Percentiles rank a stretch among this genome's conserved stretches.
These are phyloP conservation scores for Purshia tridentata DNA, from an alignment of 306 rosid genomes.

Conservation along the genomic window DNA sequence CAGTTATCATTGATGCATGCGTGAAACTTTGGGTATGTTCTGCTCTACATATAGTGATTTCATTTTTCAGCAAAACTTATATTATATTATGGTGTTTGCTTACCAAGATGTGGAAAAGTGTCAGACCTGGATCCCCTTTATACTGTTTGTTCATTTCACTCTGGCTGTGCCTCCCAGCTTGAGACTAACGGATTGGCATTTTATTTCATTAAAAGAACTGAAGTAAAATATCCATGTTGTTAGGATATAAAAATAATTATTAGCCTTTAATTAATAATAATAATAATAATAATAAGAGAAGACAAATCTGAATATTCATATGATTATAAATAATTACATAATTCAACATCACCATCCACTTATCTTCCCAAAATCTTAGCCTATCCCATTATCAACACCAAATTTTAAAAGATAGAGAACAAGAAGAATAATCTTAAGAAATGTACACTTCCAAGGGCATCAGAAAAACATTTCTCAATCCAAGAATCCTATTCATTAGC, in stretches of 20 bases:
- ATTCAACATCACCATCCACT: too few species aligned
- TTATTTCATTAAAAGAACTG: not conserved
- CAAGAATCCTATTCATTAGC: too few species aligned
- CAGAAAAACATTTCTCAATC: too few species aligned
- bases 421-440: too few species aligned
- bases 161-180: not conserved
- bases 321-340: too few species aligned
- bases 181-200: not conserved
- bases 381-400: too few species aligned
- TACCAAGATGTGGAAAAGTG: conserved; percentile 1
- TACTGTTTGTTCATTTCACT: not conserved
- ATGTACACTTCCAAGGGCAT: too few species aligned
- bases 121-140: not conserved
- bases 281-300: too few species aligned
- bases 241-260: not conserved
- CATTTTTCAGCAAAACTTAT: not conserved
- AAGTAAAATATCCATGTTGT: not conserved
- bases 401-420: too few species aligned
- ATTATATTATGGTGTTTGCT: not conserved
- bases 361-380: too few species aligned
- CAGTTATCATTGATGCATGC: conserved; percentile 81
- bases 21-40: conserved; percentile 91
- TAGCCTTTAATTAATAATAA: too few species aligned
- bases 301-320: too few species aligned
- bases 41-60: conserved; percentile 3